These are phyloP conservation scores for Oxyria digyna DNA, from an alignment of 148 eudicot genomes.

Conservation along the genomic window DNA sequence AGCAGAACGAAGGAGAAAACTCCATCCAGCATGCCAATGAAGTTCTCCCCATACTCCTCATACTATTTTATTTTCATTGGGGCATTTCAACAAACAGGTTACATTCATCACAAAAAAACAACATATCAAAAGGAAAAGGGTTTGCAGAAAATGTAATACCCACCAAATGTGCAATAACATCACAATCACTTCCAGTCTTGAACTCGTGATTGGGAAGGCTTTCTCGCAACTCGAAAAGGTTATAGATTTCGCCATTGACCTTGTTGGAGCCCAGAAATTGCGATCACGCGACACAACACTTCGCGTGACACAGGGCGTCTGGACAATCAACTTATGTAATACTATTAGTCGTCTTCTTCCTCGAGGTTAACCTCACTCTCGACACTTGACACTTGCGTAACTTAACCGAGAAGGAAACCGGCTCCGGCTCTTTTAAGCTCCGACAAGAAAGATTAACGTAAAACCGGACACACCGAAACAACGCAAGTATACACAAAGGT, in stretches of 20 bases:
- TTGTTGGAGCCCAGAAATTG: no score
- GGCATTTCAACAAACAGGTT: not conserved
- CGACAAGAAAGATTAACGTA: no score
- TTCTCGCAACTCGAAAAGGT: conserved; percentile 58
- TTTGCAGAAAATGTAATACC: conserved; percentile 1
- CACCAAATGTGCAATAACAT: conserved; percentile 90
- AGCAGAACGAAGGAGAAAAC: conserved; percentile 79
- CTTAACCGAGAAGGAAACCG: no score
- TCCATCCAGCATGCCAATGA: conserved; percentile 89
- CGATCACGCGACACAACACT: no score
- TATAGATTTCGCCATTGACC: conserved; percentile 92
- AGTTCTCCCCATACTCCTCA: conserved; percentile 85
- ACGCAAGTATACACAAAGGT: no score
- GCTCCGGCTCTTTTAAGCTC: no score
- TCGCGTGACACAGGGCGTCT: no score
- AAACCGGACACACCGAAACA: no score
- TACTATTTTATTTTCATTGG: conserved; percentile 31
- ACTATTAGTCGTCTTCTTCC: no score
- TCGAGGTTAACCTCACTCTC: no score
- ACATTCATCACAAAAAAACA: not conserved
- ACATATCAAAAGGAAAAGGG: not conserved
- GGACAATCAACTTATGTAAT: no score
- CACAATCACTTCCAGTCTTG: conserved; percentile 79
- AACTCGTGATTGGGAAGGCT: conserved; percentile 56
- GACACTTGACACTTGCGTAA: no score